Percentiles rank a stretch among this genome's conserved stretches.
phyloP scores from a whole-genome alignment of 2,329 filamentous ascomycete genomes.

The Graphiopsis chlorocephala region DNA sequence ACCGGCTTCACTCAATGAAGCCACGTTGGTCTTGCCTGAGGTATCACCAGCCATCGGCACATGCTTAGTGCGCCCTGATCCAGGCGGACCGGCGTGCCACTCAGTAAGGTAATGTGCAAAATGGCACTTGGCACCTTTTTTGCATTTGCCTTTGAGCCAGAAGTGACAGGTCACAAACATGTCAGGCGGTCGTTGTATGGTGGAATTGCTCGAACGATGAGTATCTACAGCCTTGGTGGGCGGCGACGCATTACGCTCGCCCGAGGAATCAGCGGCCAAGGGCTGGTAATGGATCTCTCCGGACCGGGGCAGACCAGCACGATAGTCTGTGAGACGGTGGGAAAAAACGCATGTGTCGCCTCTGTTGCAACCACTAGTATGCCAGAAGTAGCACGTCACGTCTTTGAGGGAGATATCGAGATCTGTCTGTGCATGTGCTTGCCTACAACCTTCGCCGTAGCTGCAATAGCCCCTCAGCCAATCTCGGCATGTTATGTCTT shows the following conservation, averaged over 20 bases:
- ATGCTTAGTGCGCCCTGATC: neutral
- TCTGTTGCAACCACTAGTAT: neutral
- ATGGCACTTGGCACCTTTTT: neutral
- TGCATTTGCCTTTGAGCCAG: neutral
- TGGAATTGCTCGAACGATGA: neutral
- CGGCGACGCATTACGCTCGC: neutral
- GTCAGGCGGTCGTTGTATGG: neutral
- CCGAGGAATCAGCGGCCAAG: neutral
- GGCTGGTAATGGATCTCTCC: neutral
- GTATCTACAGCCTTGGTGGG: neutral
- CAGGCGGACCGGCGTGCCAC: neutral
- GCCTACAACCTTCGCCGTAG: neutral
- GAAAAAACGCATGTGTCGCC: neutral
- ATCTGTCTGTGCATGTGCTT: neutral
- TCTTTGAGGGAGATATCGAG: neutral
- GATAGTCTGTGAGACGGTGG: neutral
- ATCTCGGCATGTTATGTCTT: neutral
- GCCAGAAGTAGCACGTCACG: neutral
- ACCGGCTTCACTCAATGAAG: neutral
- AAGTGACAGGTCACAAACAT: neutral
- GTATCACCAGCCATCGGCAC: neutral
- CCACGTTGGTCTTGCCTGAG: neutral
- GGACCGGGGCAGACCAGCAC: neutral
- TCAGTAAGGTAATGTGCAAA: neutral
- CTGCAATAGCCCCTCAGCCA: neutral